phyloP scores from a whole-genome alignment of 2,329 filamentous ascomycete species.

The Hypoxylon sp. region DNA sequence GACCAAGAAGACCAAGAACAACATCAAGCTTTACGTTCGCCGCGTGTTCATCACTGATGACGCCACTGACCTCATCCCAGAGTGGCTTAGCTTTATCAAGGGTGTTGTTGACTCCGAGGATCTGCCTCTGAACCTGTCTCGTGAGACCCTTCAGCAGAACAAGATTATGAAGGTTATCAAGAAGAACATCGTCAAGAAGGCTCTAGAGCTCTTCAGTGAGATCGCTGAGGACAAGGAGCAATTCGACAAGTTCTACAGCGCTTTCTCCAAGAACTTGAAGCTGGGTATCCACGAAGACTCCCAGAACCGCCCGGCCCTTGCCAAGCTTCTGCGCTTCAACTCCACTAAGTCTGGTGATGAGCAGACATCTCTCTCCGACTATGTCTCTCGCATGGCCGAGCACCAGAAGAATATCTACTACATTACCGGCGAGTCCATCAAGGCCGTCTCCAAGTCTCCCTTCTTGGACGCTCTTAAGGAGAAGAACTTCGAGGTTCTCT shows the following conservation, averaged over 20 bases:
- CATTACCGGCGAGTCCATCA: slow-evolving; percentile 99
- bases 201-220: slow-evolving; percentile 98
- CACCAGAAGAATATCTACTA: slow-evolving; percentile 99
- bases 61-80: slow-evolving; percentile 97
- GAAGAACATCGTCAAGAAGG: slow-evolving; percentile 99
- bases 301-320: slow-evolving; percentile 92
- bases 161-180: slow-evolving; percentile 99
- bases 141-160: slow-evolving; percentile 99
- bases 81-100: slow-evolving; percentile 99
- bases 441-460: slow-evolving; percentile 97
- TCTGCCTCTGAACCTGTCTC: slow-evolving; percentile 98
- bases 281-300: slow-evolving; percentile 99
- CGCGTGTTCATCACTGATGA: slow-evolving; percentile 99
- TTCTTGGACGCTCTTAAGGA: slow-evolving; percentile 99
- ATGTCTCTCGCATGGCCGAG: slow-evolving; percentile 99
- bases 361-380: slow-evolving; percentile 94
- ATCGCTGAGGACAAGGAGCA: slow-evolving; percentile 99
- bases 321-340: slow-evolving; percentile 99
- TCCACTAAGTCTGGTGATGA: slow-evolving; percentile 99
- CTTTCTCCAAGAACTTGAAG: slow-evolving; percentile 99
- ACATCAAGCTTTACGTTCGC: slow-evolving; percentile 99
- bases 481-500: slow-evolving; percentile 99
- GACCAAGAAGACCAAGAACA: slow-evolving; percentile 99
- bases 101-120: slow-evolving; percentile 99
- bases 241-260: slow-evolving; percentile 99